Percentiles rank a stretch among this genome's conserved stretches.
Conservation (phyloP, 495 filamentous ascomycete species). For the Chaetomium fimeti region DNA sequence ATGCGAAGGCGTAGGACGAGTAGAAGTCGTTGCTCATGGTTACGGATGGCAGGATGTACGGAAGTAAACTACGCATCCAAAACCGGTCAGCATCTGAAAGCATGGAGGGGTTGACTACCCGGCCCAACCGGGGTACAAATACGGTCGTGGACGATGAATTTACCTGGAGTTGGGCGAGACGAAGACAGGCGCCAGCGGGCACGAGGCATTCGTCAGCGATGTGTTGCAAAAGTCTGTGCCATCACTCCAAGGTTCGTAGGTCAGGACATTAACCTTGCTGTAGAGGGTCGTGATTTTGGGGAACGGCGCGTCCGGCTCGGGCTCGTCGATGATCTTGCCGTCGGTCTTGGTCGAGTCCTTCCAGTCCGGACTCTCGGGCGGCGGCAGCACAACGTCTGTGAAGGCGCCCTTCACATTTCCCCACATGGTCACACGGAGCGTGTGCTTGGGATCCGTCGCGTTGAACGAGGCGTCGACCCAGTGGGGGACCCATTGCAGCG, state of each 20-base stretch:
- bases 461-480: slow-evolving; percentile 73
- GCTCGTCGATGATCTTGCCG: slow-evolving; percentile 73
- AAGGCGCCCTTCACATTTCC: slow-evolving; percentile 79
- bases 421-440: slow-evolving; percentile 77
- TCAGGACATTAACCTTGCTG: slow-evolving; percentile 66
- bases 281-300: slow-evolving; percentile 69
- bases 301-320: slow-evolving; percentile 46
- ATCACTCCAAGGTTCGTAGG: slow-evolving; percentile 62
- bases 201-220: slow-evolving; percentile 57
- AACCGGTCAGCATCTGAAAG: background rate
- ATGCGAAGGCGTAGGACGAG: slow-evolving; percentile 80
- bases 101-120: background rate
- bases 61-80: slow-evolving; percentile 51
- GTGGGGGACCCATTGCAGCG: slow-evolving; percentile 78
- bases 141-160: slow-evolving; percentile 24
- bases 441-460: slow-evolving; percentile 56
- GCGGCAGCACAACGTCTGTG: slow-evolving; percentile 49
- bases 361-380: slow-evolving; percentile 54
- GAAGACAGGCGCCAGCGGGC: slow-evolving; percentile 76
- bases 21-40: slow-evolving; percentile 72
- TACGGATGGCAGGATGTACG: slow-evolving; percentile 47
- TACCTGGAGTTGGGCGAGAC: slow-evolving; percentile 52
- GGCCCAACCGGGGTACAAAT: background rate
- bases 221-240: slow-evolving; percentile 62
- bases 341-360: slow-evolving; percentile 55